Base-by-base conservation (phyloP, 78 protist species). In the Dictyostelium capitatum region DNA sequence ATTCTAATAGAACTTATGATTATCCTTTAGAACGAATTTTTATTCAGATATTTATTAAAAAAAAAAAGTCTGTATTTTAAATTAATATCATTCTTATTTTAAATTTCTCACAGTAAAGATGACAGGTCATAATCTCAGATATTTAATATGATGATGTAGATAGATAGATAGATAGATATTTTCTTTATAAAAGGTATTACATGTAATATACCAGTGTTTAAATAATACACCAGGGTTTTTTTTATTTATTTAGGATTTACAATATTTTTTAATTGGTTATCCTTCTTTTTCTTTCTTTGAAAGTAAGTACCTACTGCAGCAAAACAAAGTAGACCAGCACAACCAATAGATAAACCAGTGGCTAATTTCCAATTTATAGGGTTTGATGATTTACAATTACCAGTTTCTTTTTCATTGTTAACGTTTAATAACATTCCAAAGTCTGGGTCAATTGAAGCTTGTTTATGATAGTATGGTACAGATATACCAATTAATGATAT, bases 371-470 rank as follows among this genome's bases (percentile, higher is more conserved):
- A 72, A 43, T 72, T 19, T 0, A 43, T 2, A 15, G 28, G 19
- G 3, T 32, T 32, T 6, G 41, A 51, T 19, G 41, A 10, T 46
- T 72, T 19, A 11, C 79, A 72, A n/a, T 19, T 19, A 43, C 79
- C 79, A 72, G 79, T 72, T 30, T 46, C n/a, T 43, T 72, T n/a
- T 3, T 72, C 7, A 30, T 72, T n/a, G n/a, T n/a, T 72, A 12
- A 72, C 77, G 17, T 69, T 69, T 32, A 72, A n/a, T 9, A 72
- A 54, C 75, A 67, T 30, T 10, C 70, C 70, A 25, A 62, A 72
- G n/a, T 72, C 79, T n/a, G 79, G 79, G n/a, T 72, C 79, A 12
- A 72, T 72, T 17, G 43, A 7, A 43, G 56, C 17, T 43, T 72
- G 23, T 7, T 72, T 72, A 20, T 20, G 41, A 41, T 41, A 72